A percentile compares a stretch with the other conserved stretches of the same genome.
Conservation (phyloP, 1,284 basidiomycete species). For the Marasmius oreades region DNA sequence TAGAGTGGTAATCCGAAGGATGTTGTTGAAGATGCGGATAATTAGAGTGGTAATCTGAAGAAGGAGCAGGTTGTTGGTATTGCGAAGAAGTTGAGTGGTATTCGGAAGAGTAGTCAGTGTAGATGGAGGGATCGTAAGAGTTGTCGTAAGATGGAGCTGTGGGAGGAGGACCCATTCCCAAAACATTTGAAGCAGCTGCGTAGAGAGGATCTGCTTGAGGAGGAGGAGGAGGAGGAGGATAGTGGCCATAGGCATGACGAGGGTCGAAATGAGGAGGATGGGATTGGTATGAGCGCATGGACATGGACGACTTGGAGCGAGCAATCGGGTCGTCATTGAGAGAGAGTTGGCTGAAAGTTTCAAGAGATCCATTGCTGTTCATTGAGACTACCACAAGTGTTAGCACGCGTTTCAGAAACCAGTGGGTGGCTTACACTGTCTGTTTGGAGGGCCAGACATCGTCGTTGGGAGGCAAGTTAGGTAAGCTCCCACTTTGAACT, state of each 20-base stretch:
- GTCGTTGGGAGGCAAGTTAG: too few relatives aligned
- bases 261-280: constrained; percentile 16
- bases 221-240: constrained; percentile 26
- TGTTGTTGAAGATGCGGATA: constrained; percentile 5
- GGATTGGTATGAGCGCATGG: constrained; percentile 32
- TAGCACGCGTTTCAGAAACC: too few relatives aligned
- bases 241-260: constrained; percentile 17
- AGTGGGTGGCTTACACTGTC: too few relatives aligned
- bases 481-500: too few relatives aligned
- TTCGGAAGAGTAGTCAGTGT: neutral
- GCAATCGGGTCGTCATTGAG: constrained; percentile 35
- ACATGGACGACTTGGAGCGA: constrained; percentile 51
- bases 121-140: neutral
- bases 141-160: neutral
- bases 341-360: neutral
- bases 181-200: constrained; percentile 75
- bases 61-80: too few relatives aligned
- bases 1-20: neutral
- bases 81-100: too few relatives aligned
- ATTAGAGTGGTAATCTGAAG: constrained; percentile 8
- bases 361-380: neutral
- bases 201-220: constrained; percentile 51
- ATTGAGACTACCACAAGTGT: too few relatives aligned
- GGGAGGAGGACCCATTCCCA: constrained; percentile 65
- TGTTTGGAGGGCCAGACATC: too few relatives aligned